Conservation (phyloP, 305 asterid genomes). For the Fraxinus paxiana region DNA sequence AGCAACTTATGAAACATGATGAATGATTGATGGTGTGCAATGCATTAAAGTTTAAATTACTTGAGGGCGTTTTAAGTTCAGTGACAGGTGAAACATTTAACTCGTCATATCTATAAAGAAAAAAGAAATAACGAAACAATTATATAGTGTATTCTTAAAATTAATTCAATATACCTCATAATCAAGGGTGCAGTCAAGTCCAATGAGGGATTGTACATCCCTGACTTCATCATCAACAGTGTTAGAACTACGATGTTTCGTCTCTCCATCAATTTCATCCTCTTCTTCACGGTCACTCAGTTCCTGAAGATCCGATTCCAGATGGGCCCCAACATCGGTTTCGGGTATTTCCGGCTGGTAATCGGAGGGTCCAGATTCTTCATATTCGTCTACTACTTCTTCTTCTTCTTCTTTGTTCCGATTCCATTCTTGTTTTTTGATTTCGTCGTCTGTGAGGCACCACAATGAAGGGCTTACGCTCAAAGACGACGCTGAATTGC, state of each 20-base stretch:
- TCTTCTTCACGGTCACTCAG: slow-evolving; percentile 29
- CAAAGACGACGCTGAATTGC: slow-evolving; percentile 30
- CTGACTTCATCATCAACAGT: slow-evolving; percentile 33
- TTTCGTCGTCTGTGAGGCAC: slow-evolving; percentile 77
- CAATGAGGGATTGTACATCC: slow-evolving; percentile 64
- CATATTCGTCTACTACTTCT: slow-evolving; percentile 15
- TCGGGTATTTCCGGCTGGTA: neutral
- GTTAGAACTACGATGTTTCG: slow-evolving; percentile 27
- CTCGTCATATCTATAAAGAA: neutral
- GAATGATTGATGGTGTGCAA: neutral
- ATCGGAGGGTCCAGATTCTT: slow-evolving; percentile 28
- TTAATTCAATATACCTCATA: slow-evolving; percentile 45
- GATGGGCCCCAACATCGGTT: neutral
- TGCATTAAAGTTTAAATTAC: neutral
- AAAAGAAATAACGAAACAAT: neutral
- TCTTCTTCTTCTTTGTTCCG: slow-evolving; percentile 34
- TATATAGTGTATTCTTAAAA: neutral
- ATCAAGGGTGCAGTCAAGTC: slow-evolving; percentile 82
- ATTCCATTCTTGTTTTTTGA: slow-evolving; percentile 57
- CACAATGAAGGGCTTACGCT: slow-evolving; percentile 43
- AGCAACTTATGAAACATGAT: neutral
- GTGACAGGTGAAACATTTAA: neutral
- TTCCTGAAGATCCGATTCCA: slow-evolving; percentile 33
- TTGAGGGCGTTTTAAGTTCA: neutral
- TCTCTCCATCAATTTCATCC: slow-evolving; percentile 30